Evolutionary conservation across 495 filamentous ascomycete species (phyloP).

Genomic region (Penicillium samsonianum): DNA sequence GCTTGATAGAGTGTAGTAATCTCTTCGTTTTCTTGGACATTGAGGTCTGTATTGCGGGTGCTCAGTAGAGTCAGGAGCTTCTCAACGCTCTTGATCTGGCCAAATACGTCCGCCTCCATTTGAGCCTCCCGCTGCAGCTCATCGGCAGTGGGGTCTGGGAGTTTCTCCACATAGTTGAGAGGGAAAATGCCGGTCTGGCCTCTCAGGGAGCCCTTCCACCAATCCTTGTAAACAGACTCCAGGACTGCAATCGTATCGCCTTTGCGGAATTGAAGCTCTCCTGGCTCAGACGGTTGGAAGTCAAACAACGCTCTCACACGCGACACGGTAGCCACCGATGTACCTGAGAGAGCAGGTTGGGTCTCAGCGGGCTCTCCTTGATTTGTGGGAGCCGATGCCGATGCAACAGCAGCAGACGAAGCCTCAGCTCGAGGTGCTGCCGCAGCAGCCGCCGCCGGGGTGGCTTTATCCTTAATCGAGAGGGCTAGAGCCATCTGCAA

Average conservation of each 20-base stretch:
- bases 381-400: conserved; percentile 34
- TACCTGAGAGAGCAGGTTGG: conserved; percentile 62
- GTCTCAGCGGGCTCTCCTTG: conserved; percentile 43
- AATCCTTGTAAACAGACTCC: conserved; percentile 98
- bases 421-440: conserved; percentile 31
- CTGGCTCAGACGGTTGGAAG: conserved; percentile 89
- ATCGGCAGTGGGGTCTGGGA: conserved; percentile 90
- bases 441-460: background rate
- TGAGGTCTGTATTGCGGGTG: conserved; percentile 86
- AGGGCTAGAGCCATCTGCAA: conserved; percentile 93
- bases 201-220: conserved; percentile 95
- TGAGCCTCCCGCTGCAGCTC: conserved; percentile 94
- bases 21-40: conserved; percentile 87
- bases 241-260: conserved; percentile 96
- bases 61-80: conserved; percentile 92
- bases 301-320: conserved; percentile 92
- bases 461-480: conserved; percentile 77
- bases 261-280: conserved; percentile 94
- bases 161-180: conserved; percentile 97
- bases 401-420: conserved; percentile 29
- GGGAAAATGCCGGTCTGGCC: conserved; percentile 98
- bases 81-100: conserved; percentile 98
- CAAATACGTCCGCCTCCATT: conserved; percentile 97
- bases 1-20: conserved; percentile 93
- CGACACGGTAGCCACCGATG: conserved; percentile 96